Percentiles rank a stretch among this genome's conserved stretches.
These are phyloP conservation scores for Skeletonema grethae DNA, from an alignment of 108 stramenopile genomes.

Conservation along the genomic window DNA sequence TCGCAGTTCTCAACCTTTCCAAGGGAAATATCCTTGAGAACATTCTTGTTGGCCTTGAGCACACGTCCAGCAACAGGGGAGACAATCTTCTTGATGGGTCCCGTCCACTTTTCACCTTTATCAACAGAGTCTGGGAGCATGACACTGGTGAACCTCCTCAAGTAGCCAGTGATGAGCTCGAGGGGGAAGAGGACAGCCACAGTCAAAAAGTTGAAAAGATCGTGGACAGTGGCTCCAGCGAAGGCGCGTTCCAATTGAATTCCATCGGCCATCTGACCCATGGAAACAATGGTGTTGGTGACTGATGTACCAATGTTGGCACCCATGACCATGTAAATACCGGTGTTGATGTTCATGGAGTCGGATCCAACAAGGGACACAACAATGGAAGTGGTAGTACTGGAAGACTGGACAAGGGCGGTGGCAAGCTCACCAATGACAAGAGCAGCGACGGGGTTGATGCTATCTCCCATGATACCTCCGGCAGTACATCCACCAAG, in stretches of 20 bases:
- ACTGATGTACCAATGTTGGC: slow-evolving; percentile 89
- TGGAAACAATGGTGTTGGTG: slow-evolving; percentile 78
- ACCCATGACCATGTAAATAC: slow-evolving; percentile 91
- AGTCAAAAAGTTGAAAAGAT: slow-evolving; percentile 87
- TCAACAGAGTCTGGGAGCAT: slow-evolving; percentile 52
- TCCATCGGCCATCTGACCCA: slow-evolving; percentile 87
- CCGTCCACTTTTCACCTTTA: slow-evolving; percentile 70
- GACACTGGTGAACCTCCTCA: slow-evolving; percentile 66
- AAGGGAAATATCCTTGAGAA: slow-evolving; percentile 71
- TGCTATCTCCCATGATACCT: slow-evolving; percentile 71
- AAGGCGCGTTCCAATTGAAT: slow-evolving; percentile 88
- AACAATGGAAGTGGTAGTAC: slow-evolving; percentile 89
- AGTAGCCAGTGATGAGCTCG: slow-evolving; percentile 66
- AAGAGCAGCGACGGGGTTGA: slow-evolving; percentile 86
- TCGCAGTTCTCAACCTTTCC: slow-evolving; percentile 51
- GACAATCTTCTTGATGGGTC: slow-evolving; percentile 81
- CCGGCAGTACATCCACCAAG: slow-evolving; percentile 84
- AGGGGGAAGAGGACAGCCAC: slow-evolving; percentile 70
- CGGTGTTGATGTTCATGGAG: slow-evolving; percentile 58
- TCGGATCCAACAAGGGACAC: slow-evolving; percentile 83
- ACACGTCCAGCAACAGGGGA: slow-evolving; percentile 61
- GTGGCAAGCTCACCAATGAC: slow-evolving; percentile 86
- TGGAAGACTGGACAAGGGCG: slow-evolving; percentile 85
- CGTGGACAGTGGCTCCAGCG: slow-evolving; percentile 91
- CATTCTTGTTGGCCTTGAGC: slow-evolving; percentile 77